These are phyloP conservation scores for Kwoniella bestiolae DNA, from an alignment of 768 basidiomycete species.

Conservation along the genomic window DNA sequence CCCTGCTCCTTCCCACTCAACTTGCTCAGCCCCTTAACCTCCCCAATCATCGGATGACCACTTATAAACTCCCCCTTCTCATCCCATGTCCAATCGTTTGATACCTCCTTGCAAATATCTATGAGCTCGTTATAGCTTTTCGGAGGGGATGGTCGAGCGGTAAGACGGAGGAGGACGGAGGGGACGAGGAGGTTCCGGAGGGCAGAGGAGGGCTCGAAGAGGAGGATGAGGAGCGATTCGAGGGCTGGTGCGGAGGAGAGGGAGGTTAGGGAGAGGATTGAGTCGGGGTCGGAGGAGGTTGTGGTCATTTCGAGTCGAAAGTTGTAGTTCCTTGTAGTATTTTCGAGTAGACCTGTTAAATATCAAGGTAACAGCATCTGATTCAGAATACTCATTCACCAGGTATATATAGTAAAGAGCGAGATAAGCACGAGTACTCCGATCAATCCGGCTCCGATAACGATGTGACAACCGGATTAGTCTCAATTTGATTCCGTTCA, in stretches of 20 bases:
- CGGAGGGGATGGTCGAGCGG: conserved; percentile 57
- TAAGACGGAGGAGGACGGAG: conserved; percentile 33
- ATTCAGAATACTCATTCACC: too few relatives aligned
- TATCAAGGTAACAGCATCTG: too few relatives aligned
- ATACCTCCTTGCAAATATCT: conserved; percentile 37
- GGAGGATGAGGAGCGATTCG: conserved; percentile 55
- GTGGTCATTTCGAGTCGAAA: background rate
- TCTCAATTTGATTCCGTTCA: background rate
- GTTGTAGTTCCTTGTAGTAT: too few relatives aligned
- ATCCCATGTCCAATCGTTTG: conserved; percentile 37
- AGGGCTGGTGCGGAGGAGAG: conserved; percentile 17
- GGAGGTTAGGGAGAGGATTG: conserved; percentile 12
- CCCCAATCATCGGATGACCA: conserved; percentile 89
- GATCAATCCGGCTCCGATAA: background rate
- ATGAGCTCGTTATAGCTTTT: conserved; percentile 26
- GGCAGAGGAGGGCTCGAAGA: conserved; percentile 73
- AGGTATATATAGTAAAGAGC: too few relatives aligned
- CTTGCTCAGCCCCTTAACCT: conserved; percentile 71
- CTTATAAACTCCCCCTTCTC: conserved; percentile 68
- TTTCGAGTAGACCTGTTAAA: too few relatives aligned
- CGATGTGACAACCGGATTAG: background rate
- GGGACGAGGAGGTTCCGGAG: conserved; percentile 65
- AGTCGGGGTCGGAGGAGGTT: background rate
- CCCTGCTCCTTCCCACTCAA: conserved; percentile 83
- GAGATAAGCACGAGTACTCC: background rate